Conservation (phyloP, 2,329 filamentous ascomycete genomes). For the Bipolaris zeicola region DNA sequence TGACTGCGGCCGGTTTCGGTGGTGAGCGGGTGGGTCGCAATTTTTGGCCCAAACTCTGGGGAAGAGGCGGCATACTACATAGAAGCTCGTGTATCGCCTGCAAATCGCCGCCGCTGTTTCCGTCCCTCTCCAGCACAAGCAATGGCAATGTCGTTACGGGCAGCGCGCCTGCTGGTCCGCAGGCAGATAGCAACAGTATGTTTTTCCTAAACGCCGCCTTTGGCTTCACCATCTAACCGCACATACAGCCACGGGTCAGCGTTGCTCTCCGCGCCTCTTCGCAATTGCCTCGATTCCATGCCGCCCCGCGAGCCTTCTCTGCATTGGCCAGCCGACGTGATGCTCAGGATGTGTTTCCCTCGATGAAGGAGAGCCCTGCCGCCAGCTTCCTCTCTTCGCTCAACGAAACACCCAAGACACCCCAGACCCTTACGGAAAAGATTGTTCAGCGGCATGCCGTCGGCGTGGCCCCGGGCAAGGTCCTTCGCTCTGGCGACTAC, state of each 20-base stretch:
- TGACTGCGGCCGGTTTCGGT: constrained; percentile 37
- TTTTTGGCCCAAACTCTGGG: constrained; percentile 21
- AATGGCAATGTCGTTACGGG: constrained; percentile 49
- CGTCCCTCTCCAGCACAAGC: constrained; percentile 25
- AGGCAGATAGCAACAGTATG: constrained; percentile 35
- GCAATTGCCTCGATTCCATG: constrained; percentile 28
- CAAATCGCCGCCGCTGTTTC: constrained; percentile 32
- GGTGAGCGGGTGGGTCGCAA: constrained; percentile 26
- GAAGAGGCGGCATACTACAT: constrained; percentile 12
- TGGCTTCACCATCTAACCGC: constrained; percentile 19
- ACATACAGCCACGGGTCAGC: constrained; percentile 32
- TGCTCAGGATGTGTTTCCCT: constrained; percentile 59
- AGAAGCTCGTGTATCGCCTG: background rate
- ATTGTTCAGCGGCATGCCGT: constrained; percentile 83
- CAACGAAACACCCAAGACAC: constrained; percentile 52
- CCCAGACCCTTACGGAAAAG: constrained; percentile 90
- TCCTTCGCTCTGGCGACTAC: constrained; percentile 81
- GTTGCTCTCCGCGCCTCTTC: constrained; percentile 34
- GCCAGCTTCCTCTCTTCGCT: constrained; percentile 77
- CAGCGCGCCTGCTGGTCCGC: constrained; percentile 40
- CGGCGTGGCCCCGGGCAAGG: constrained; percentile 75
- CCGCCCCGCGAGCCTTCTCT: constrained; percentile 35
- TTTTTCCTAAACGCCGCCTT: background rate
- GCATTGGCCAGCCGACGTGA: constrained; percentile 31
- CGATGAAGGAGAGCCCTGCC: constrained; percentile 63